Conservation (phyloP, 805 yeast genomes). For the Nakazawaea laoshanensis region DNA sequence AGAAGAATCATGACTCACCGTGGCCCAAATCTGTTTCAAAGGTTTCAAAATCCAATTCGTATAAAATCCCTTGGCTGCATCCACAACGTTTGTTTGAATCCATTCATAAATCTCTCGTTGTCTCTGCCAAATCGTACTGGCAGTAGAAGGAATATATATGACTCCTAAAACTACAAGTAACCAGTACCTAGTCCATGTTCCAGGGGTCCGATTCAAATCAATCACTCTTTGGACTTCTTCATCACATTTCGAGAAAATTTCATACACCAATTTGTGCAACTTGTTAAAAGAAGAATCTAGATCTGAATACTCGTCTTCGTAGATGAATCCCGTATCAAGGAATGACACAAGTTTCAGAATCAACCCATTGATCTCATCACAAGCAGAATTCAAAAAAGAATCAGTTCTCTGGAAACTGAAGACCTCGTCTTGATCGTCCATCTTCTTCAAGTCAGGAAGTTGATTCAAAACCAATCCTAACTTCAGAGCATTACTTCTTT, state of each 20-base stretch:
- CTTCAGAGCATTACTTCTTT: constrained; percentile 22
- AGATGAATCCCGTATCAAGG: constrained; percentile 4
- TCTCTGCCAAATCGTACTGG: constrained; percentile 35
- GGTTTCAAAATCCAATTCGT: constrained; percentile 83
- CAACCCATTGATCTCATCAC: constrained; percentile 3
- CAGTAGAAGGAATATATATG: constrained; percentile 46
- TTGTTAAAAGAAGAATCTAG: constrained; percentile 3
- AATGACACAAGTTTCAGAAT: constrained; percentile 5
- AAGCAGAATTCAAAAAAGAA: constrained; percentile 1
- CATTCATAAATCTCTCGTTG: constrained; percentile 47
- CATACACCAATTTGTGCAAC: constrained; percentile 5
- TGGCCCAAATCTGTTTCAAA: constrained; percentile 56
- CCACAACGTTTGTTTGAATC: constrained; percentile 48
- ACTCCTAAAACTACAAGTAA: constrained; percentile 25
- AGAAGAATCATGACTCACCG: constrained; percentile 77
- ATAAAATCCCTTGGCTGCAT: constrained; percentile 61
- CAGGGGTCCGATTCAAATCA: constrained; percentile 26
- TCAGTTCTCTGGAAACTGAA: neutral
- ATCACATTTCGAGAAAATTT: constrained; percentile 4
- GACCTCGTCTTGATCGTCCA: constrained; percentile 4
- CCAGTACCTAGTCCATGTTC: constrained; percentile 52
- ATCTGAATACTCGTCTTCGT: constrained; percentile 2
- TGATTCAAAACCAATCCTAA: constrained; percentile 27
- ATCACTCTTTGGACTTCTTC: constrained; percentile 3
- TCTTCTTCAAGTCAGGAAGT: constrained; percentile 19